A percentile compares a stretch with the other conserved stretches of the same genome.
phyloP scores from a whole-genome alignment of 164 flowering plant species.

The Akebia trifoliata region DNA sequence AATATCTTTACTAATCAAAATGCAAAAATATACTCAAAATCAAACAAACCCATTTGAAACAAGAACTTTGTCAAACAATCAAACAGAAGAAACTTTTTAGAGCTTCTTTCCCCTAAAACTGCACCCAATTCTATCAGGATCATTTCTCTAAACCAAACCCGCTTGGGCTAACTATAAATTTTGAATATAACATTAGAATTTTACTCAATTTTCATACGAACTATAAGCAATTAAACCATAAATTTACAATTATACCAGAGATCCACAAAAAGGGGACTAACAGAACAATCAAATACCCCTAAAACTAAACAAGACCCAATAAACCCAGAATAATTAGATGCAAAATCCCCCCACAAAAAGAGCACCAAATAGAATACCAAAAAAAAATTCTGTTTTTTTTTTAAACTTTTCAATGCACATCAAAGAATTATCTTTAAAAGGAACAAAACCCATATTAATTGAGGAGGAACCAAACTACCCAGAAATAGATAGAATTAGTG shows the following conservation, averaged over 20 bases:
- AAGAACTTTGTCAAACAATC: no score
- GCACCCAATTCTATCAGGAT: no score
- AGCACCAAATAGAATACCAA: not conserved
- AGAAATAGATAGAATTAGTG: not conserved
- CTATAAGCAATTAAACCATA: not conserved
- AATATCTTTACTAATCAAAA: no score
- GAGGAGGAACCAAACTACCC: no score
- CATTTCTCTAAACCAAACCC: no score
- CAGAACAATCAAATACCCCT: not conserved
- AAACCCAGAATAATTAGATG: not conserved
- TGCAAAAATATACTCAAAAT: no score
- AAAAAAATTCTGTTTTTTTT: not conserved
- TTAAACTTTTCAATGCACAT: conserved; percentile 1
- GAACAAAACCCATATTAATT: no score
- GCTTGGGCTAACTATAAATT: no score
- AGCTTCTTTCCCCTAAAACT: no score
- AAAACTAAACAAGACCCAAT: not conserved
- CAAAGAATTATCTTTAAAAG: not conserved
- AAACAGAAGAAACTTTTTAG: no score
- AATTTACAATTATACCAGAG: not conserved
- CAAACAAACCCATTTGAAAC: no score
- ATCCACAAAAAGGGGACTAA: not conserved
- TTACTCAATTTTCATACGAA: not conserved
- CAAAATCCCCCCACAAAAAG: not conserved
- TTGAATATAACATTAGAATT: not conserved